These are phyloP conservation scores for Pyrrhoderma lamaoense DNA, from an alignment of 1,284 basidiomycete genomes.

Conservation along the genomic window DNA sequence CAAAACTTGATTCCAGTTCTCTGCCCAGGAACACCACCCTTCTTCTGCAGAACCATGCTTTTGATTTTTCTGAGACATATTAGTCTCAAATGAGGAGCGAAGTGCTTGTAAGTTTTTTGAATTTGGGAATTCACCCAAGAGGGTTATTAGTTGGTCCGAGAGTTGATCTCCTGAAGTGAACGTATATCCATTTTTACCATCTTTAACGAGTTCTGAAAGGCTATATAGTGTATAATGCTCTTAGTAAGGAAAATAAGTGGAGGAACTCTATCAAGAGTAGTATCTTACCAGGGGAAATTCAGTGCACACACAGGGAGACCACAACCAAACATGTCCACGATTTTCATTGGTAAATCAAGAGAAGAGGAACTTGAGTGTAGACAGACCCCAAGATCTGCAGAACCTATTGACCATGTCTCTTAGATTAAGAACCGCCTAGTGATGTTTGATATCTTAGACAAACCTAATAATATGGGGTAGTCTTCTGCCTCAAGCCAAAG, in stretches of 20 bases:
- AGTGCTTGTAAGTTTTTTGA: constrained; percentile 43
- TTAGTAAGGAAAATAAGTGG: background rate
- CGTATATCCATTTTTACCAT: constrained; percentile 75
- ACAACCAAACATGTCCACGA: constrained; percentile 99
- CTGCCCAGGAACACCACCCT: constrained; percentile 74
- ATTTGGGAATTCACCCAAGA: constrained; percentile 57
- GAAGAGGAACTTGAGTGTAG: constrained; percentile 88
- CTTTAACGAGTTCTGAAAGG: constrained; percentile 79
- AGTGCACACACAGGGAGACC: constrained; percentile 89
- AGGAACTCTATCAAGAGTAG: background rate
- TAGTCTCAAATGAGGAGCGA: constrained; percentile 34
- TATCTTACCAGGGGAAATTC: constrained; percentile 71
- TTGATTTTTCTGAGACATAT: constrained; percentile 7
- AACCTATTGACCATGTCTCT: no score
- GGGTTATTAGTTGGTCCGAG: constrained; percentile 60
- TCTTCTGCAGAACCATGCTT: constrained; percentile 25
- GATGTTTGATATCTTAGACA: constrained; percentile 20
- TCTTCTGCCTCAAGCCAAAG: constrained; percentile 84
- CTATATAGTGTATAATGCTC: constrained; percentile 33
- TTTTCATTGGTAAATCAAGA: constrained; percentile 97
- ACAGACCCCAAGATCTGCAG: constrained; percentile 87
- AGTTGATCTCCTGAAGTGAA: constrained; percentile 70
- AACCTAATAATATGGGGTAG: constrained; percentile 80
- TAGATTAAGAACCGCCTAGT: no score
- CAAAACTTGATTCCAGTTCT: constrained; percentile 74